These are phyloP conservation scores for Phaeosphaeria sp. DNA, from an alignment of 2,329 filamentous ascomycete genomes.

Conservation along the genomic window DNA sequence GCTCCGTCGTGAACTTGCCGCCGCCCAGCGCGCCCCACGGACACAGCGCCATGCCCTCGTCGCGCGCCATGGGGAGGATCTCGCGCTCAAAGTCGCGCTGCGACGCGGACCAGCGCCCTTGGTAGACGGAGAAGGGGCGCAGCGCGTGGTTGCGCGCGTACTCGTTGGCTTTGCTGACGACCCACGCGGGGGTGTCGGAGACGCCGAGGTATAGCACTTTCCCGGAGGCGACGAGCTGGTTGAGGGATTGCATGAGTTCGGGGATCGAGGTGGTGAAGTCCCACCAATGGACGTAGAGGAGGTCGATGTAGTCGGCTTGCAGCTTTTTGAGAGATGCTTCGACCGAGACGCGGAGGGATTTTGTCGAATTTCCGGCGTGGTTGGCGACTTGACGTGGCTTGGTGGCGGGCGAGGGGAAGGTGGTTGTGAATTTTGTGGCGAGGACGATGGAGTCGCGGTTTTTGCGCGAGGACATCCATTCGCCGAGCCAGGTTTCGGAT, in stretches of 20 bases:
- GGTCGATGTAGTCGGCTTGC: conserved; percentile 51
- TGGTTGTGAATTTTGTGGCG: conserved; percentile 61
- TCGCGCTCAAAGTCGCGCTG: conserved; percentile 73
- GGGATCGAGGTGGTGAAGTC: conserved; percentile 21
- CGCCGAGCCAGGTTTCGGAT: conserved; percentile 58
- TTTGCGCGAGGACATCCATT: conserved; percentile 57
- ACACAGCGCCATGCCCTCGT: conserved; percentile 68
- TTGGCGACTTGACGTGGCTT: conserved; percentile 46
- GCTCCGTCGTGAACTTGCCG: conserved; percentile 51
- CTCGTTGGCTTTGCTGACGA: conserved; percentile 56
- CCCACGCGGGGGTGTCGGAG: conserved; percentile 49
- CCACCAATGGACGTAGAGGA: conserved; percentile 49
- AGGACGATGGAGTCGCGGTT: conserved; percentile 61
- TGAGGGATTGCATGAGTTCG: conserved; percentile 49
- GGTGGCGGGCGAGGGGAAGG: conserved; percentile 30
- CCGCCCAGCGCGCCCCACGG: conserved; percentile 63
- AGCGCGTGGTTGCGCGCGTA: conserved; percentile 74
- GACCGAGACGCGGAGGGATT: conserved; percentile 47
- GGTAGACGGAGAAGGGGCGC: conserved; percentile 73
- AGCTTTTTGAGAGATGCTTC: conserved; percentile 51
- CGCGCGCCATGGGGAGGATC: conserved; percentile 70
- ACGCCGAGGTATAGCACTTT: conserved; percentile 51
- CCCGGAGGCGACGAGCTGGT: conserved; percentile 41
- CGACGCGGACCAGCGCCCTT: conserved; percentile 67
- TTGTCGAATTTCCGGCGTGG: conserved; percentile 51